Evolutionary conservation across 202 grass and related monocot species (phyloP).

Genomic region (Panicum virgatum): DNA sequence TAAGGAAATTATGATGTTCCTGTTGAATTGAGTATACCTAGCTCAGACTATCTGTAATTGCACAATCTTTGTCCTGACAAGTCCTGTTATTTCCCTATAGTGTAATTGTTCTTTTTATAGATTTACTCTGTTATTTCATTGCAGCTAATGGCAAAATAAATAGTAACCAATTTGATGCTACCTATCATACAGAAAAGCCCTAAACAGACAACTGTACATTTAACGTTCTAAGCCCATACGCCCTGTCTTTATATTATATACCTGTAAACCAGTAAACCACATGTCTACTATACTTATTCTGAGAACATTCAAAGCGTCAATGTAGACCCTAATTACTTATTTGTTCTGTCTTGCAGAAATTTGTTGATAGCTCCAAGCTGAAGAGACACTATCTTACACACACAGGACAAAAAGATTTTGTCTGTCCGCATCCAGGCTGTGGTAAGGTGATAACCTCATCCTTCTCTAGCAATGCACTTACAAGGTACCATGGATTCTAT

Average conservation of each 20-base stretch:
- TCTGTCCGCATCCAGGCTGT: conserved; percentile 82
- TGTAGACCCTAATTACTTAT: not conserved
- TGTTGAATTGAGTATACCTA: not conserved
- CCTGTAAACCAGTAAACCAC: not conserved
- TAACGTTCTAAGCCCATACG: not conserved
- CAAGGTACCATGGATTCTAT: conserved; percentile 8
- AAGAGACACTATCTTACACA: conserved; percentile 92
- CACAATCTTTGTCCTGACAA: not conserved
- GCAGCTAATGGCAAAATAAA: not conserved
- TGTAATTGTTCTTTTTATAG: not conserved
- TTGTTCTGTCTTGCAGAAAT: conserved; percentile 69
- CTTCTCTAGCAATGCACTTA: conserved; percentile 16
- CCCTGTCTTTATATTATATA: not conserved
- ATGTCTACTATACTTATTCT: not conserved
- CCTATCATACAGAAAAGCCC: not conserved
- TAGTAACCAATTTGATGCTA: not conserved
- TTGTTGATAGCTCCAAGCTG: conserved; percentile 92
- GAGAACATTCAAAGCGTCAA: not conserved
- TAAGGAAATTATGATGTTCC: not conserved
- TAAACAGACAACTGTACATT: not conserved
- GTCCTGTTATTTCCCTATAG: not conserved
- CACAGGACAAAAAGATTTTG: conserved; percentile 88
- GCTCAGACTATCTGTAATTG: not conserved
- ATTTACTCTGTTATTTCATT: not conserved
- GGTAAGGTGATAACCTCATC: conserved; percentile 75